phyloP scores from a whole-genome alignment of 192 early-diverging fungal species.

The Coemansia sp. region DNA sequence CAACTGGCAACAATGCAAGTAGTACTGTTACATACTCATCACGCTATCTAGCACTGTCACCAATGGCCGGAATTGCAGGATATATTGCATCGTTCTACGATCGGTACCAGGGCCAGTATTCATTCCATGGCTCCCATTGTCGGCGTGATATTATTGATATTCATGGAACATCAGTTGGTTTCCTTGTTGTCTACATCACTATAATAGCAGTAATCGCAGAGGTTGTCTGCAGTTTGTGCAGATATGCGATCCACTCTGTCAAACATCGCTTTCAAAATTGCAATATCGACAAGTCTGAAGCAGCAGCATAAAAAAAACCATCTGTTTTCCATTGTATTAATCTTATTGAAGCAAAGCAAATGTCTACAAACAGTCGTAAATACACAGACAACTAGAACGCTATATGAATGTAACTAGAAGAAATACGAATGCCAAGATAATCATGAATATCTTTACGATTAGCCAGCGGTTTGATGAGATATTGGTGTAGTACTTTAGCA shows the following conservation, averaged over 20 bases:
- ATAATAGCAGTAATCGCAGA: constrained; percentile 16
- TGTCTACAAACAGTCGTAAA: background rate
- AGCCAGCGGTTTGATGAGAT: constrained; percentile 94
- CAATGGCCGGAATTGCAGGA: too few relatives aligned
- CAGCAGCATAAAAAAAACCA: background rate
- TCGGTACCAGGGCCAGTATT: constrained; percentile 66
- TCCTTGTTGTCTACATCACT: constrained; percentile 26
- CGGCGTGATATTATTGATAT: constrained; percentile 36
- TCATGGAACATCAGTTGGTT: constrained; percentile 38
- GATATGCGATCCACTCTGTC: background rate
- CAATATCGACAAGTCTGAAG: background rate
- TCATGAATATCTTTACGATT: constrained; percentile 92
- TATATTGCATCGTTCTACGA: constrained; percentile 57
- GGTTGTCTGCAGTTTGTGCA: constrained; percentile 4
- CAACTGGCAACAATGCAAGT: constrained; percentile 57
- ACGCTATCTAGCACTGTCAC: too few relatives aligned
- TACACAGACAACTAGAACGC: background rate
- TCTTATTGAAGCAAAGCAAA: background rate
- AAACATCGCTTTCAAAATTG: background rate
- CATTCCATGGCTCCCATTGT: constrained; percentile 65
- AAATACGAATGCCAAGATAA: constrained; percentile 84
- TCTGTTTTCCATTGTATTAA: background rate
- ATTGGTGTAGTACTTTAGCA: constrained; percentile 88
- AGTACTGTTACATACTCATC: background rate
- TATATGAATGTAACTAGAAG: constrained; percentile 63